Base-by-base conservation (phyloP, 306 rosid genomes). In the Senna tora region DNA sequence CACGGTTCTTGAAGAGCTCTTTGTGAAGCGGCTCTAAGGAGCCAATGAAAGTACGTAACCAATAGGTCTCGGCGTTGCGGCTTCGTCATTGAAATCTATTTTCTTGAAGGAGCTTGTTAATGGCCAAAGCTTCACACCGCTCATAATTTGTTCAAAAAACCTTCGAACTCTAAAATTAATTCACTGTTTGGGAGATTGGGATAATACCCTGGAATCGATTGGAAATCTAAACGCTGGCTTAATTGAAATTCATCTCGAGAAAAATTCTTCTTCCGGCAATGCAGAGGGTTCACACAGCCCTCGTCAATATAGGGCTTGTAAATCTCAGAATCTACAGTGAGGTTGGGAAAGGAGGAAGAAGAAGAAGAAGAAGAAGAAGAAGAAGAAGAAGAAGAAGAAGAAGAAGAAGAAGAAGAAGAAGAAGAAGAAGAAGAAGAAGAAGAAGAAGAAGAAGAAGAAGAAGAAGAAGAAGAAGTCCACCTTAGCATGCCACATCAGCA, bases 131-230 rank as follows among this genome's bases (percentile, higher is more conserved):
- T 87, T 88, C 20, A 71, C 73, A 20, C 95, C 95, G 1, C 83
- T 92, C 0, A 77, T 92, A 28, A 77, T 84, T 25, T 84, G 80
- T 14, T 78, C 98, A 0, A 86, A 79, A 68, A 87, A 77, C 69
- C 92, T 92, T 28, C 78, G 42, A 32, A 84, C 84, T 10, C 45
- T 92, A 82, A 90, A 84, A 72, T 15, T 92, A 62, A 83, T 90
- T 67, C 88, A 95, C n/a, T 90, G 98, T 78, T 73, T 88, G 65
- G 98, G 98, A 1, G 89, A 90, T 81, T 92, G 98, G 98, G 98
- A 92, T 73, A 9, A 36, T 7, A 82, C 80, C 19, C 74, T 92
- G 36, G 82, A 83, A 14, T 49, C 52, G n/a, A 19, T 90, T 9
- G 91, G 92, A 13, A 69, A 62, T 28, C 55, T 73, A 49, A 84